Percentiles rank a stretch among this genome's conserved stretches.
These are phyloP conservation scores for Leccinum ochraceum DNA, from an alignment of 768 basidiomycete genomes.

Conservation along the genomic window DNA sequence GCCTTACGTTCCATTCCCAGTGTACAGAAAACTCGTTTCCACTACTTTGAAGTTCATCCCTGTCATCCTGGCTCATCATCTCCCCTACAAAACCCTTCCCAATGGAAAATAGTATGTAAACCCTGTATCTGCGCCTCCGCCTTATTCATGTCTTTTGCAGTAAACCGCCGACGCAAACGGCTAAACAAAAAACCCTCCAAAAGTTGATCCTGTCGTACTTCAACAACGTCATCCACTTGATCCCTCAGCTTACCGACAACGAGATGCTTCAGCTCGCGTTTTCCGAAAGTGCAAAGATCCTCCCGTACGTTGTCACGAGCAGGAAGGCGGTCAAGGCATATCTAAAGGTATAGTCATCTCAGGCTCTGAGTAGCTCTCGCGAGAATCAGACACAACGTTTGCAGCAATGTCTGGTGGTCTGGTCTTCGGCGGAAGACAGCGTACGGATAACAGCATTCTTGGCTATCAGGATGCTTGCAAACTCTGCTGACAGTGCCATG, in stretches of 20 bases:
- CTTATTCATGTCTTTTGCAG: slow-evolving; percentile 40
- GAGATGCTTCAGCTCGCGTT: slow-evolving; percentile 70
- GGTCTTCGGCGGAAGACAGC: slow-evolving; percentile 80
- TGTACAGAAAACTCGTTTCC: slow-evolving; percentile 91
- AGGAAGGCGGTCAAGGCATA: slow-evolving; percentile 85
- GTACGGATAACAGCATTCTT: slow-evolving; percentile 86
- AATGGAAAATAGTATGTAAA: slow-evolving; percentile 82
- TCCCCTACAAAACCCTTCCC: slow-evolving; percentile 79
- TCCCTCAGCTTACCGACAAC: slow-evolving; percentile 72
- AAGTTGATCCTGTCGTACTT: slow-evolving; percentile 90
- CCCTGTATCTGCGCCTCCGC: not conserved
- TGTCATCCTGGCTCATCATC: slow-evolving; percentile 81
- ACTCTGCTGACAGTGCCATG: slow-evolving; percentile 75
- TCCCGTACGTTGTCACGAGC: slow-evolving; percentile 85
- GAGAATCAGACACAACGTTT: not conserved
- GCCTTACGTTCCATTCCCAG: slow-evolving; percentile 39
- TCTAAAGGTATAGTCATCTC: slow-evolving; percentile 66
- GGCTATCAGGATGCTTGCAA: slow-evolving; percentile 77
- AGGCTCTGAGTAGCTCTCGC: not conserved
- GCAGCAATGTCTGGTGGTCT: slow-evolving; percentile 80
- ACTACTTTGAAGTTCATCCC: slow-evolving; percentile 91
- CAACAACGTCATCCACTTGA: slow-evolving; percentile 77
- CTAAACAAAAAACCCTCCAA: slow-evolving; percentile 81
- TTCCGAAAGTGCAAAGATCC: slow-evolving; percentile 81
- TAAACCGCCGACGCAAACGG: slow-evolving; percentile 80